Percentiles rank a stretch among this genome's conserved stretches.
Conservation (phyloP, 148 eudicot genomes). For the Rhododendron vialii region DNA sequence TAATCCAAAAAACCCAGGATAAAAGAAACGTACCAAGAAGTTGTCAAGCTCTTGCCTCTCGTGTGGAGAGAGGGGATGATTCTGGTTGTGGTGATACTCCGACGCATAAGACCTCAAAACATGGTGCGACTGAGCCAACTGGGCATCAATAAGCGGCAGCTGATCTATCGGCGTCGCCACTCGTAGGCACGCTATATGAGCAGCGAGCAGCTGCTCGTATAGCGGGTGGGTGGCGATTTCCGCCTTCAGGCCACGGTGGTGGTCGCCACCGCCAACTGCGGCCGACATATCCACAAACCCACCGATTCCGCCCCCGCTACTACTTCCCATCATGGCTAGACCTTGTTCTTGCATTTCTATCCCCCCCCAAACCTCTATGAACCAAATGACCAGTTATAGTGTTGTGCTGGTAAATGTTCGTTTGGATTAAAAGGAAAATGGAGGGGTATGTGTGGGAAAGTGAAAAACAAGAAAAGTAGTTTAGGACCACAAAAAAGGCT, state of each 20-base stretch:
- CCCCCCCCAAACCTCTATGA: neutral
- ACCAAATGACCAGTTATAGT: neutral
- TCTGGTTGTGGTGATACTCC: conserved; percentile 30
- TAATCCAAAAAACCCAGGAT: neutral
- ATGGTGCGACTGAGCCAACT: conserved; percentile 63
- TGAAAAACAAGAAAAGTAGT: neutral
- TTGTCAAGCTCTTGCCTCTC: conserved; percentile 86
- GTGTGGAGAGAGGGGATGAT: conserved; percentile 55
- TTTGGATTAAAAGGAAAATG: neutral
- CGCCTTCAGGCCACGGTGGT: conserved; percentile 43
- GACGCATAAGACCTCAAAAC: conserved; percentile 63
- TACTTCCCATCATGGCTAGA: conserved; percentile 49
- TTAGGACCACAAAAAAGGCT: conserved; percentile 35
- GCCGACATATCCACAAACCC: conserved; percentile 26
- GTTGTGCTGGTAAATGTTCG: neutral
- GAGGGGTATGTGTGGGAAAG: conserved; percentile 9
- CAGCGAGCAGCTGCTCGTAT: conserved; percentile 76
- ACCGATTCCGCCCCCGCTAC: conserved; percentile 28
- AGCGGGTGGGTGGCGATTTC: conserved; percentile 75
- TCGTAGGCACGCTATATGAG: conserved; percentile 81
- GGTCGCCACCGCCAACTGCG: conserved; percentile 27
- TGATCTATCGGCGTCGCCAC: conserved; percentile 98
- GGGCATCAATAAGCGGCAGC: conserved; percentile 72
- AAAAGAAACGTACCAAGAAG: conserved; percentile 50
- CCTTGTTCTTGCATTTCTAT: conserved; percentile 67